phyloP scores from a whole-genome alignment of 345 rosid species.

The Arabis hirsuta region DNA sequence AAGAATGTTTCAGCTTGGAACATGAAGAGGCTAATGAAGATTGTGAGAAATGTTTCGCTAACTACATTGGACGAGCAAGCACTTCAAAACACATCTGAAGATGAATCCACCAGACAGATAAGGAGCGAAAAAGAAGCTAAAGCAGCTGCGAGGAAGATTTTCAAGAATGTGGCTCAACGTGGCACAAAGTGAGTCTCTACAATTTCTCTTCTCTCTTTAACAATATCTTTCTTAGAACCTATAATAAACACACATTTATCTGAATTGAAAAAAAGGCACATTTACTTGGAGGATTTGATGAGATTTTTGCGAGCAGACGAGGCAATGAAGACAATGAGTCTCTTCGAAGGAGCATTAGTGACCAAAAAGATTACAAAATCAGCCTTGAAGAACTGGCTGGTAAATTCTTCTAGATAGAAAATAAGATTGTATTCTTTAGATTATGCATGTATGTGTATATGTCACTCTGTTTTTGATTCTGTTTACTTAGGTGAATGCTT shows the following conservation, averaged over 20 bases:
- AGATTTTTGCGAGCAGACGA: slow-evolving; percentile 82
- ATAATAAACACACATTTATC: slow-evolving; percentile 50
- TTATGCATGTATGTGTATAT: slow-evolving; percentile 23
- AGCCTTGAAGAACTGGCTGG: slow-evolving; percentile 87
- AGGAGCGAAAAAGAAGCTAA: slow-evolving; percentile 84
- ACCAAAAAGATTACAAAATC: slow-evolving; percentile 61
- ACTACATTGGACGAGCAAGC: slow-evolving; percentile 84
- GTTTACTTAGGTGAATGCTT: slow-evolving; percentile 70
- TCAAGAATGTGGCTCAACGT: slow-evolving; percentile 64
- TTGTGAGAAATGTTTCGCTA: slow-evolving; percentile 71
- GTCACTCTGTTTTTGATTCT: slow-evolving; percentile 43
- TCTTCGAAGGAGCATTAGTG: slow-evolving; percentile 73
- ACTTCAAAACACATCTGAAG: slow-evolving; percentile 49
- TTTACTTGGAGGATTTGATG: slow-evolving; percentile 70
- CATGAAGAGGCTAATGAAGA: slow-evolving; percentile 92
- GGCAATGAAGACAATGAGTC: slow-evolving; percentile 68
- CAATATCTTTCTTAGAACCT: slow-evolving; percentile 9
- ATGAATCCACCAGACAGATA: slow-evolving; percentile 63
- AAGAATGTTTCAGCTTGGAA: slow-evolving; percentile 95
- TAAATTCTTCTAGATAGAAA: slow-evolving; percentile 38
- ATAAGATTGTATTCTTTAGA: not conserved
- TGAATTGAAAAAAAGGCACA: slow-evolving; percentile 62
- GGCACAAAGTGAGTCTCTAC: slow-evolving; percentile 56
- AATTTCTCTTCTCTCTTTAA: not conserved
- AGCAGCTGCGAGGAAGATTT: slow-evolving; percentile 87